phyloP scores from a whole-genome alignment of 148 eudicot species.

The Vaccinium macrocarpon region DNA sequence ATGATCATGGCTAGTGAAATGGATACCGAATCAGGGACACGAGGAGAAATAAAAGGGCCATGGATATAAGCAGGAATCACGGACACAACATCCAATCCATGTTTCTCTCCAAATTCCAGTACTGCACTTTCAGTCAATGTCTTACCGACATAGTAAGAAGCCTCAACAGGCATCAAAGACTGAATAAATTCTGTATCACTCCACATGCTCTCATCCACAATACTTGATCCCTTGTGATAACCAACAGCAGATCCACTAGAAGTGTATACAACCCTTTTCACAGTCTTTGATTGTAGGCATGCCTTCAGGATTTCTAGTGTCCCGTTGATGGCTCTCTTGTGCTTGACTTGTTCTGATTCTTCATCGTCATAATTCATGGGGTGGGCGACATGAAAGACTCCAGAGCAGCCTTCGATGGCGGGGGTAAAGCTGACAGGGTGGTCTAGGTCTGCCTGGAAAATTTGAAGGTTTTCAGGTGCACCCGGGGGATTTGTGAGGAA shows the following conservation, averaged over 20 bases:
- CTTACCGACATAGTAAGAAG: slow-evolving; percentile 34
- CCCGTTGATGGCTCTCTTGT: slow-evolving; percentile 26
- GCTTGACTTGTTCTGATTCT: slow-evolving; percentile 29
- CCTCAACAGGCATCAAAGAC: slow-evolving; percentile 2
- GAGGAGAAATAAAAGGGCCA: slow-evolving; percentile 39
- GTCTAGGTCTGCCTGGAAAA: slow-evolving; percentile 36
- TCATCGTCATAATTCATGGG: slow-evolving; percentile 27
- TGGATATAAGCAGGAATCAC: slow-evolving; percentile 28
- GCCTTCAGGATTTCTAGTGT: slow-evolving; percentile 28
- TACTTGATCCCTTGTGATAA: not conserved
- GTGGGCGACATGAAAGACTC: slow-evolving; percentile 49
- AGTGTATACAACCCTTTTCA: slow-evolving; percentile 44
- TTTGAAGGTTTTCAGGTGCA: slow-evolving; percentile 34
- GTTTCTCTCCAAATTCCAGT: slow-evolving; percentile 30
- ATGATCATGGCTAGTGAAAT: slow-evolving; percentile 28
- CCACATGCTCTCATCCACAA: slow-evolving; percentile 35
- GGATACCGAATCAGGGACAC: slow-evolving; percentile 29
- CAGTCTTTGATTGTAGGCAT: slow-evolving; percentile 36
- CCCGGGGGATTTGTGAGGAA: slow-evolving; percentile 44
- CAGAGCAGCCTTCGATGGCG: slow-evolving; percentile 44
- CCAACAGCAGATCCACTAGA: slow-evolving; percentile 31
- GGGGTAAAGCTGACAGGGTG: slow-evolving; percentile 29
- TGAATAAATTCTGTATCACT: slow-evolving; percentile 29
- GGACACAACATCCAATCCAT: slow-evolving; percentile 35
- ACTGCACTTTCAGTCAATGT: slow-evolving; percentile 41